Conservation (phyloP, 192 early-diverging fungal genomes). For the Kickxella alabastrina region DNA sequence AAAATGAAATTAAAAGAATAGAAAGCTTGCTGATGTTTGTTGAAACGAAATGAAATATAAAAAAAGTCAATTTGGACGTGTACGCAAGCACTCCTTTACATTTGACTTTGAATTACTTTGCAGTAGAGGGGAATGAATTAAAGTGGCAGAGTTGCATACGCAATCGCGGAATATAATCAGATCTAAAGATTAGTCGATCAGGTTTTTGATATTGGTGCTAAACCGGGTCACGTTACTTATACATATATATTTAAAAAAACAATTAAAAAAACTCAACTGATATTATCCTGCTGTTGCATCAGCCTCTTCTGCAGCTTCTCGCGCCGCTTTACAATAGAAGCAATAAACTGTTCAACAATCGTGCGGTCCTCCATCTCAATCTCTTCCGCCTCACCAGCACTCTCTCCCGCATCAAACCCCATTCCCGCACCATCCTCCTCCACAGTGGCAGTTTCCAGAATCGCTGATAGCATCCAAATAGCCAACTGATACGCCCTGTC, state of each 20-base stretch:
- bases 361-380: slow-evolving; percentile 42
- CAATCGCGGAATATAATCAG: slow-evolving; percentile 7
- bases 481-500: slow-evolving; percentile 71
- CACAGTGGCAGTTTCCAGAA: slow-evolving; percentile 50
- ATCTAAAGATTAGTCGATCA: too few species aligned
- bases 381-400: slow-evolving; percentile 9
- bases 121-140: too few species aligned
- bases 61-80: neutral
- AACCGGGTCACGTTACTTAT: too few species aligned
- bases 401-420: too few species aligned
- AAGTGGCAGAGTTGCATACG: slow-evolving; percentile 7
- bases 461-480: slow-evolving; percentile 72
- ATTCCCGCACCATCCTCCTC: neutral
- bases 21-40: too few species aligned
- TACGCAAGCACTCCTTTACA: too few species aligned
- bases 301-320: slow-evolving; percentile 37
- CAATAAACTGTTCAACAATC: slow-evolving; percentile 48
- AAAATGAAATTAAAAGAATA: neutral
- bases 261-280: neutral
- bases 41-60: neutral
- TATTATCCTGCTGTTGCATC: slow-evolving; percentile 17
- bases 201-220: too few species aligned
- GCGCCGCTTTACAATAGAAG: slow-evolving; percentile 46
- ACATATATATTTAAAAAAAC: too few species aligned
- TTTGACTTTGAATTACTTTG: too few species aligned